phyloP scores from a whole-genome alignment of 352 stramenopile genomes.

The Phytophthora cajani region DNA sequence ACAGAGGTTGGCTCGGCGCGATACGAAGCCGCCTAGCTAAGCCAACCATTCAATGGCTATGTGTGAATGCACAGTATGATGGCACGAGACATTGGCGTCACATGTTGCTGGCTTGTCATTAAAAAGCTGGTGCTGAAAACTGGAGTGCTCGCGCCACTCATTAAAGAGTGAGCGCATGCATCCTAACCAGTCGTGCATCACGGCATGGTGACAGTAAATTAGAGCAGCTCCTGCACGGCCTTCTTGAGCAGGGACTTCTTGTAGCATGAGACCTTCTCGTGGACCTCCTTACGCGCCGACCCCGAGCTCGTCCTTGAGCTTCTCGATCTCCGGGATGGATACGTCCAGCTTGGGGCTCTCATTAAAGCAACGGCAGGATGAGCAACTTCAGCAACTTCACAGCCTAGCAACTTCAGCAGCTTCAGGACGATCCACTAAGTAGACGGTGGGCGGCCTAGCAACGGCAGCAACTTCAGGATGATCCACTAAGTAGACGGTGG shows the following conservation, averaged over 20 bases:
- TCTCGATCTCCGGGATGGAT: conserved; percentile 70
- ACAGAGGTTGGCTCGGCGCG: conserved; percentile 66
- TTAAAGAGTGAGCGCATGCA: not conserved
- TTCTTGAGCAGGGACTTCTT: conserved; percentile 86
- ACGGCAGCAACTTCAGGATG: too few relatives aligned
- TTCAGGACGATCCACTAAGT: too few relatives aligned
- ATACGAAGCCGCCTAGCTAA: conserved; percentile 53
- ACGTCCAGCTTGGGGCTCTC: conserved; percentile 66
- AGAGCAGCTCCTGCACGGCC: conserved; percentile 63
- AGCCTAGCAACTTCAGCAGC: too few relatives aligned
- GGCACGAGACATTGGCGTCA: conserved; percentile 1
- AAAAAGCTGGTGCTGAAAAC: conserved; percentile 23
- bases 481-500: too few relatives aligned
- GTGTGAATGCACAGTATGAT: not conserved
- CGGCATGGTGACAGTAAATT: conserved; percentile 24
- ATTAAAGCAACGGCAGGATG: too few relatives aligned
- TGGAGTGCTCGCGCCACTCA: not conserved
- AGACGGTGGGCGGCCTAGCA: too few relatives aligned
- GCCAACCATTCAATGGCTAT: not conserved
- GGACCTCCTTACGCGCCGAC: conserved; percentile 80
- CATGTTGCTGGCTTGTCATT: conserved; percentile 19
- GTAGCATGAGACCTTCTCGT: conserved; percentile 78
- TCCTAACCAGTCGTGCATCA: conserved; percentile 11
- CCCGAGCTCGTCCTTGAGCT: conserved; percentile 77
- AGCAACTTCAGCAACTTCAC: too few relatives aligned